A percentile compares a stretch with the other conserved stretches of the same genome.
phyloP scores from a whole-genome alignment of 2,329 filamentous ascomycete genomes.

The Ceratocystis variospora region DNA sequence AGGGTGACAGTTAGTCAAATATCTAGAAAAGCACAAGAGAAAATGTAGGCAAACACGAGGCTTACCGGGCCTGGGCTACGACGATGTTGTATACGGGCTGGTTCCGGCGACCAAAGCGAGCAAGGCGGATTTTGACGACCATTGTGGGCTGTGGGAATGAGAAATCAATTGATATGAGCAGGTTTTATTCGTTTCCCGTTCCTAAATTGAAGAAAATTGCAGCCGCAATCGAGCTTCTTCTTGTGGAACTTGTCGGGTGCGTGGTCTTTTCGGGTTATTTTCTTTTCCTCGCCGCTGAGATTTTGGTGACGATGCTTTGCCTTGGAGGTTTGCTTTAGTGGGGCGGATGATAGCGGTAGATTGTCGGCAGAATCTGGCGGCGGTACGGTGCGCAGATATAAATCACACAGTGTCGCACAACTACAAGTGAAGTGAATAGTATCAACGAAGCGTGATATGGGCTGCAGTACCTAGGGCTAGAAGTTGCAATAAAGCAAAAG shows the following conservation, averaged over 20 bases:
- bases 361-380: neutral
- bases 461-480: neutral
- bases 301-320: neutral
- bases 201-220: neutral
- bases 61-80: slow-evolving; percentile 77
- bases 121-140: slow-evolving; percentile 87
- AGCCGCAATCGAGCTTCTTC: neutral
- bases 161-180: neutral
- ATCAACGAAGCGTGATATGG: neutral
- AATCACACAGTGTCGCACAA: neutral
- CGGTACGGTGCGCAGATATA: rapidly evolving
- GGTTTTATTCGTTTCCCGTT: too few relatives aligned
- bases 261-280: neutral
- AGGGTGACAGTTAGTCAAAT: neutral
- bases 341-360: neutral
- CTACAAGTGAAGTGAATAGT: neutral
- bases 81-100: slow-evolving; percentile 96
- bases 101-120: slow-evolving; percentile 81
- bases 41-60: slow-evolving; percentile 10
- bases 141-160: slow-evolving; percentile 34
- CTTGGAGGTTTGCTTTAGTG: slow-evolving; percentile 7
- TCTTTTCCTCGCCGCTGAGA: neutral
- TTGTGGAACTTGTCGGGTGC: neutral
- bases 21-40: neutral
- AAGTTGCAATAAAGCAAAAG: neutral